A percentile compares a stretch with the other conserved stretches of the same genome.
Conservation (phyloP, 2,329 filamentous ascomycete genomes). For the Paracamarosporium sp. region DNA sequence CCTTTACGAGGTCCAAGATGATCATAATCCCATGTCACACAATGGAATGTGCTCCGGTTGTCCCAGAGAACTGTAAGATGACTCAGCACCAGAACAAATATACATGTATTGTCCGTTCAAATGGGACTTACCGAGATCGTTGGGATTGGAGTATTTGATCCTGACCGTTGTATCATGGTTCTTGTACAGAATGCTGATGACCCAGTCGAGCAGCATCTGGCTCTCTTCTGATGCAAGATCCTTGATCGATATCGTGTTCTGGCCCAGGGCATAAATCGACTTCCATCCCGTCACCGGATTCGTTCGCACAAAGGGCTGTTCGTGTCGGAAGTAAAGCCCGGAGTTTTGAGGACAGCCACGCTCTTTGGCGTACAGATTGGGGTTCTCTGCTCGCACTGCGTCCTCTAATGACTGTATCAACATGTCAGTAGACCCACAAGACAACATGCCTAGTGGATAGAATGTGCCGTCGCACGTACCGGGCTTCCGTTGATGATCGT, state of each 20-base stretch:
- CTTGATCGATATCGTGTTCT: constrained; percentile 51
- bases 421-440: too few relatives aligned
- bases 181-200: constrained; percentile 38
- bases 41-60: constrained; percentile 63
- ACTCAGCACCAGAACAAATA: too few relatives aligned
- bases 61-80: constrained; percentile 72
- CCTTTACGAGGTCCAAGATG: constrained; percentile 56
- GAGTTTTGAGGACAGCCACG: constrained; percentile 63
- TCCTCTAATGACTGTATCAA: too few relatives aligned
- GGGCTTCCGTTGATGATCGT: constrained; percentile 57
- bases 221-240: constrained; percentile 53
- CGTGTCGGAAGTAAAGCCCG: constrained; percentile 56
- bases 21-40: constrained; percentile 66
- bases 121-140: constrained; percentile 49
- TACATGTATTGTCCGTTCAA: too few relatives aligned
- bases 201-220: constrained; percentile 51
- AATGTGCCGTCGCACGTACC: constrained; percentile 2
- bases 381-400: too few relatives aligned
- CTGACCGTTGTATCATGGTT: constrained; percentile 55
- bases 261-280: constrained; percentile 57
- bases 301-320: constrained; percentile 65
- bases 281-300: constrained; percentile 45
- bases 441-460: too few relatives aligned
- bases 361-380: constrained; percentile 54
- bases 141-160: constrained; percentile 51